phyloP scores from a whole-genome alignment of 1,284 basidiomycete genomes.

The Sanghuangporus sanghuang region DNA sequence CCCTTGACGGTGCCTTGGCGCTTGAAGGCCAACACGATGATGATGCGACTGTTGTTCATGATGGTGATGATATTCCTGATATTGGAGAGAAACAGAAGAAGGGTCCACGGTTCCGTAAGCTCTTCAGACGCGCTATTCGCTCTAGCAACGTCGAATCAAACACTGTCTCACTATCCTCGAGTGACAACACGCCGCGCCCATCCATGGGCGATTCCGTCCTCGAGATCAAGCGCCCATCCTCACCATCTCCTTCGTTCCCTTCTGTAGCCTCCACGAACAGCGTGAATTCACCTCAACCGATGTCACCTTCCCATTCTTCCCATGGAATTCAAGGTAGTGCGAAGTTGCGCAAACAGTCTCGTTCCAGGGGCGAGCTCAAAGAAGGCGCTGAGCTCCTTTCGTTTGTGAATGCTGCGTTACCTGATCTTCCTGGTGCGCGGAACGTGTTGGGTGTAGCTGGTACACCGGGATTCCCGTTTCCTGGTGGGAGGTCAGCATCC shows the following conservation, averaged over 20 bases:
- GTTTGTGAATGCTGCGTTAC: not conserved
- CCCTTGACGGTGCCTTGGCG: too few species aligned
- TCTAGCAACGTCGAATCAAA: not conserved
- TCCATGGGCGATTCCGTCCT: not conserved
- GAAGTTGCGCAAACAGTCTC: not conserved
- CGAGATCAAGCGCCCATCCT: not conserved
- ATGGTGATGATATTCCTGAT: not conserved
- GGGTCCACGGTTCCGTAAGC: not conserved
- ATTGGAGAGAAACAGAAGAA: not conserved
- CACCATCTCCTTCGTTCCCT: not conserved
- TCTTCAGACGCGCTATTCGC: not conserved
- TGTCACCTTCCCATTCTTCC: not conserved
- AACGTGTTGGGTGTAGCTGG: conserved; percentile 8
- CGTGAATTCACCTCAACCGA: not conserved
- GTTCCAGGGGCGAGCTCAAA: not conserved
- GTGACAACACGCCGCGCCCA: not conserved
- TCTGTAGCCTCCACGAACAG: not conserved
- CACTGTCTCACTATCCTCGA: not conserved
- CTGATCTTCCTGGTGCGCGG: not conserved
- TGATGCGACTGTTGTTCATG: not conserved
- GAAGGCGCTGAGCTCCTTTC: not conserved
- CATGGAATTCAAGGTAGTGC: not conserved
- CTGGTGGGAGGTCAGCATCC: not conserved
- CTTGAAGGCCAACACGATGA: not conserved
- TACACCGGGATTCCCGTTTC: conserved; percentile 5